A percentile compares a stretch with the other conserved stretches of the same genome.
These are phyloP conservation scores for Aurifilum marmelostoma DNA, from an alignment of 2,329 filamentous ascomycete genomes.

Conservation along the genomic window DNA sequence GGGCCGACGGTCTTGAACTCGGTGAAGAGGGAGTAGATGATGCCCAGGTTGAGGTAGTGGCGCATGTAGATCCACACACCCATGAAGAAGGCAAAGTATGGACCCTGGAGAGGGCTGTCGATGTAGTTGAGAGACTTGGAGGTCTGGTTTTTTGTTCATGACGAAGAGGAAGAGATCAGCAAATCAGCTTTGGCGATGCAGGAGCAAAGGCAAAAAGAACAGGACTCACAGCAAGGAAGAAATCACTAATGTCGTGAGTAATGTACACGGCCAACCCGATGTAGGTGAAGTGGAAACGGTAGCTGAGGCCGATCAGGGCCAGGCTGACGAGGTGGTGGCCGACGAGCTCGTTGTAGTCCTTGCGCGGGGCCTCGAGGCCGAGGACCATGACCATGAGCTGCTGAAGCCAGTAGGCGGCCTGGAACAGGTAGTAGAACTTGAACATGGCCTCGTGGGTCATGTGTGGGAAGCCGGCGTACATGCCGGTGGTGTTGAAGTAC, in stretches of 20 bases:
- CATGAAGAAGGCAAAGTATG: conserved; percentile 85
- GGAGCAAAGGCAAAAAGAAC: conserved; percentile 25
- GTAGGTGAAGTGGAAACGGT: conserved; percentile 96
- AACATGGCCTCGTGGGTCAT: conserved; percentile 76
- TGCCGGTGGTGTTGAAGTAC: conserved; percentile 91
- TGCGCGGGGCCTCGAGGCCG: conserved; percentile 88
- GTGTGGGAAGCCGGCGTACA: conserved; percentile 91
- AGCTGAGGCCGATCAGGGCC: conserved; percentile 80
- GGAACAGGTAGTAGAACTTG: conserved; percentile 95
- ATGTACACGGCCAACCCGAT: conserved; percentile 93
- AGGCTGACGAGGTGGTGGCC: conserved; percentile 90
- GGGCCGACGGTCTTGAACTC: conserved; percentile 76
- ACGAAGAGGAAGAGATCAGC: not conserved
- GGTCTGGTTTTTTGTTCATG: conserved; percentile 54
- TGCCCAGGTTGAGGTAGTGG: conserved; percentile 80
- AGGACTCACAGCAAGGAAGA: conserved; percentile 82
- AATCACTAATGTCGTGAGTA: conserved; percentile 92
- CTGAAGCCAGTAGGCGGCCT: conserved; percentile 95
- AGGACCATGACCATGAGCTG: conserved; percentile 87
- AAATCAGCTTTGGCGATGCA: conserved; percentile 16
- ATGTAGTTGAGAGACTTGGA: conserved; percentile 93
- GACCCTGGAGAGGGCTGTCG: conserved; percentile 74
- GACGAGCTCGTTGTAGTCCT: conserved; percentile 93
- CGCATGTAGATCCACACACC: conserved; percentile 85
- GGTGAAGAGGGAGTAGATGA: conserved; percentile 75